Evolutionary conservation across 192 early-diverging fungal genomes (phyloP), one percentile per base, ranked within the genome.

Genomic region (Phycomyces nitens): DNA sequence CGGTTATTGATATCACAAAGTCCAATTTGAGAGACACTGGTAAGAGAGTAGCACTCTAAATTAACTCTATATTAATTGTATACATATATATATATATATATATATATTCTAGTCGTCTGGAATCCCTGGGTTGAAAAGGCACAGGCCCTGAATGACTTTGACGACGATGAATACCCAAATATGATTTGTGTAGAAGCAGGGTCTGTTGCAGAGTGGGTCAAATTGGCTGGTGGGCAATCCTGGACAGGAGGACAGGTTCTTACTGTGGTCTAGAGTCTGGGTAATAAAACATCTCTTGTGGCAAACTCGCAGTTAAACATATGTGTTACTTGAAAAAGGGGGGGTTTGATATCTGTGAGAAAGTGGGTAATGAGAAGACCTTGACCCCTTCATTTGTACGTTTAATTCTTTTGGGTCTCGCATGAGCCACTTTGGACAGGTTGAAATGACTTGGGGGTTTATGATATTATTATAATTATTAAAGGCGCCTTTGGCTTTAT

Each of bases 51-150:
- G 24, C 18, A 38, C n/a, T 3, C 7, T 59, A 29, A 50, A 20
- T 22, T 15, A 22, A 57, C 23, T 41, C 10, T 14, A 50, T 38
- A 9, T 21, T 22, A 49, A 56, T 47, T 24, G 15, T 51, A 61
- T 53, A 4, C 20, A n/a, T n/a, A n/a, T 9, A 18, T 21, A 40
- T n/a, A 21, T 21, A 27, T 20, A 21, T 18, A 21, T 4, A 40
- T 39, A 61, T 52, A 16, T 67, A 34, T 42, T 53, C 62, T 73
- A 66, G 91, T 97, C 40, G 88, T 97, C 27, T 99, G 96, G 96
- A 99, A 99, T 65, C 94, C 94, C 7, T 99, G 96, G 96, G 80
- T 81, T 15, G 92, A 91, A 39, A 95, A 93, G 77, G 89, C 96
- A 11, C 72, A 80, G 42, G 86, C 76, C n/a, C 90, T 99, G 89